A percentile compares a stretch with the other conserved stretches of the same genome.
Conservation (phyloP, 805 yeast genomes). For the Starmerella apicola region DNA sequence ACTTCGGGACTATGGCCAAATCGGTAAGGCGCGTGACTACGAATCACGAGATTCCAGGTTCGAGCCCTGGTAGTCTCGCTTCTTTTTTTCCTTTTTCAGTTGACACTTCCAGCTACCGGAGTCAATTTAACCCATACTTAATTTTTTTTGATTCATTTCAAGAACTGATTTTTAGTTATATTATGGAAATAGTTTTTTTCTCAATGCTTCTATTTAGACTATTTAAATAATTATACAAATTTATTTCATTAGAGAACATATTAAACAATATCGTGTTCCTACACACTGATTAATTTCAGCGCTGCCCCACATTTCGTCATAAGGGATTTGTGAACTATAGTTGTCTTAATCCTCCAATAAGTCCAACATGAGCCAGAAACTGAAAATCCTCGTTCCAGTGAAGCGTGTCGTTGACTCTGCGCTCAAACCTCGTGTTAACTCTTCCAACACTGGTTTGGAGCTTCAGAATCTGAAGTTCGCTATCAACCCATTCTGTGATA, state of each 20-base stretch:
- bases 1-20: constrained; percentile 21
- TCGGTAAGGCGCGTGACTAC: constrained; percentile 23
- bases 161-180: no score
- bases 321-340: no score
- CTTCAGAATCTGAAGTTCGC: constrained; percentile 82
- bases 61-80: constrained; percentile 23
- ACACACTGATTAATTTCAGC: background rate
- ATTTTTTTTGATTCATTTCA: no score
- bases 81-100: constrained; percentile 5
- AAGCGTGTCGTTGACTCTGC: constrained; percentile 93
- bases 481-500: constrained; percentile 95
- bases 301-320: no score
- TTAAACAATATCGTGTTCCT: background rate
- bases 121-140: no score
- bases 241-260: no score
- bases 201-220: no score
- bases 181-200: no score
- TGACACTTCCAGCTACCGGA: no score
- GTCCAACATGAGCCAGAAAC: constrained; percentile 19
- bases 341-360: no score
- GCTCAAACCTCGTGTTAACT: constrained; percentile 81
- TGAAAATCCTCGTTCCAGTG: constrained; percentile 73
- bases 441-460: constrained; percentile 71
- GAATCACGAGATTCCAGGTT: constrained; percentile 23
- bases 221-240: no score